These are phyloP conservation scores for Candida methanosorbosa DNA, from an alignment of 805 yeast species.

Conservation along the genomic window DNA sequence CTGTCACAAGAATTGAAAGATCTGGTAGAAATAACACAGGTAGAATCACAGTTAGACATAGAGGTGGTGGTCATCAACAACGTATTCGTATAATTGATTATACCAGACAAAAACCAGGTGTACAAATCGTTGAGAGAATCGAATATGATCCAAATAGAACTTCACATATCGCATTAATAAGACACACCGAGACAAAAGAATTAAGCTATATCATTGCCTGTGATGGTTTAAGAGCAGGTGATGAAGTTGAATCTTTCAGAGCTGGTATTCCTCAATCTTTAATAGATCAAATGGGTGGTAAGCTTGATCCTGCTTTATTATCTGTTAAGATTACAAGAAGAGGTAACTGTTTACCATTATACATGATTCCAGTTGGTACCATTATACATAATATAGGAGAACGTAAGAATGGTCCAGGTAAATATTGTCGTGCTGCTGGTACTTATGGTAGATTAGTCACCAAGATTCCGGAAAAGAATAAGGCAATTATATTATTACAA, in stretches of 20 bases:
- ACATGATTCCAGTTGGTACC: slow-evolving; percentile 92
- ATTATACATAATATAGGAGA: slow-evolving; percentile 83
- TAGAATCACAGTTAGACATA: slow-evolving; percentile 81
- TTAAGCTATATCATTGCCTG: slow-evolving; percentile 81
- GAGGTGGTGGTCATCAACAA: slow-evolving; percentile 95
- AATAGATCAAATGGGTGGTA: slow-evolving; percentile 80
- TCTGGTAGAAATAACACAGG: slow-evolving; percentile 92
- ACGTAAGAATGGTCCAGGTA: slow-evolving; percentile 68
- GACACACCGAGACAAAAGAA: slow-evolving; percentile 52
- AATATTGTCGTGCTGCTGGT: slow-evolving; percentile 91
- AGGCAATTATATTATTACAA: slow-evolving; percentile 74
- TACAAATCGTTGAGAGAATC: slow-evolving; percentile 73
- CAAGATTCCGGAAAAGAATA: slow-evolving; percentile 59
- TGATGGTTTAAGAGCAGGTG: slow-evolving; percentile 91
- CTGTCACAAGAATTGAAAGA: slow-evolving; percentile 59
- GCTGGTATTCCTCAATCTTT: slow-evolving; percentile 75
- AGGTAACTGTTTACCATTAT: slow-evolving; percentile 91
- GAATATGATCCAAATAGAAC: slow-evolving; percentile 96
- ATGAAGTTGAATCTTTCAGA: slow-evolving; percentile 81
- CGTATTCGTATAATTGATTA: slow-evolving; percentile 80
- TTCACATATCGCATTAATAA: slow-evolving; percentile 82
- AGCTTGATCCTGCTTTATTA: slow-evolving; percentile 83
- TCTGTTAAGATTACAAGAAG: slow-evolving; percentile 80
- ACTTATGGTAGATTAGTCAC: slow-evolving; percentile 83
- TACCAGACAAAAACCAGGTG: slow-evolving; percentile 56